Evolutionary conservation across 1,284 basidiomycete species (phyloP), one percentile per base, ranked within the genome.

Genomic region (Boletellus deceptivus): DNA sequence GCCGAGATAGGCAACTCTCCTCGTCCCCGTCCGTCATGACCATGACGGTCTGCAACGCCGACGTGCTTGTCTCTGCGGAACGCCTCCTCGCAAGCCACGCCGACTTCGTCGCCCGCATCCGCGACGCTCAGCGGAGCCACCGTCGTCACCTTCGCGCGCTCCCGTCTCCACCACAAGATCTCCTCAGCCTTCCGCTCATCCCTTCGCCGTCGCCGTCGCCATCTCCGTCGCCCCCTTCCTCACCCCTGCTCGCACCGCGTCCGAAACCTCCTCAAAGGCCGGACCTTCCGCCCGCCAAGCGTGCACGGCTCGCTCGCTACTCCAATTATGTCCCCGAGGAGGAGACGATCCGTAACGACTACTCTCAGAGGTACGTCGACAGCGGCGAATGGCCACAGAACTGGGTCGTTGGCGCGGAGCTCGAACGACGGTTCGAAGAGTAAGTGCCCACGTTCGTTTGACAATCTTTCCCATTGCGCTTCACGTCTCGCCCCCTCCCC

Each of bases 261-360:
- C 70, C 73, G 17, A 72, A 68, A 50, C 67, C 68, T 0, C 37
- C 49, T 2, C 58, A 69, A 16, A 73, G 84, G 43, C 62, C 72
- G 16, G 87, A 90, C 57, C 69, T 91, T 3, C 78, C 83, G 1
- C 82, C 82, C 16, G 77, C 82, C 6, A 91, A 91, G 64, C 80
- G 82, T 7, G 86, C 87, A 0, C 77, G 88, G 8, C 70, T 80
- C 9, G 75, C 77, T 18, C 75, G 84, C 38, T 91, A 90, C 59
- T 61, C 63, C 38, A 92, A 92, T 63, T 94, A 93, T 59, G 78
- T 92, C 11, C 84, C 90, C 2, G 89, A 93, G 58, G 96, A 98
- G 66, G 93, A 98, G 66, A 96, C 93, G 0, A 88, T 99, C 42
- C 79, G 94, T 47, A 98, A 97, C 66, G 94, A 98, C 72, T 96